Evolutionary conservation across 2,329 filamentous ascomycete species (phyloP).

Genomic region (Colletotrichum lentis): DNA sequence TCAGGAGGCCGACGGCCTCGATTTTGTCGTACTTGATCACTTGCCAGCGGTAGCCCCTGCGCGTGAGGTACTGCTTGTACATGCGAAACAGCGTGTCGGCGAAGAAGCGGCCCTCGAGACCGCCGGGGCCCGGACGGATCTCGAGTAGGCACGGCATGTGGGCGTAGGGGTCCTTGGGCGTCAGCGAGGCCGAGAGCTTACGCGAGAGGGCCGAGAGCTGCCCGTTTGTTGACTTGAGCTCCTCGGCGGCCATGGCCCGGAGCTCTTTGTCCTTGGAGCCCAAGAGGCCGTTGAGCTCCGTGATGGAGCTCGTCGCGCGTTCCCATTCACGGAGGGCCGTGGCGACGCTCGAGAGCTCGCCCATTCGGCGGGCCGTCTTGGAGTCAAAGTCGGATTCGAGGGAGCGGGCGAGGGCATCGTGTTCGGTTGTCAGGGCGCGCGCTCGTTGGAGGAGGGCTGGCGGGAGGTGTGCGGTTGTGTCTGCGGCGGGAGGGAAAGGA

Average conservation of each 20-base stretch:
- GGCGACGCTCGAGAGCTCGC: slow-evolving; percentile 67
- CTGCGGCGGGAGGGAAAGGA: slow-evolving; percentile 38
- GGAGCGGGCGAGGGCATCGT: slow-evolving; percentile 60
- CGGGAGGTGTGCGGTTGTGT: slow-evolving; percentile 52
- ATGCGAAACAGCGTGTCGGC: slow-evolving; percentile 87
- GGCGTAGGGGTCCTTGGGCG: slow-evolving; percentile 89
- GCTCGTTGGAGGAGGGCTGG: slow-evolving; percentile 68
- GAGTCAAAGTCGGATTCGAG: slow-evolving; percentile 65
- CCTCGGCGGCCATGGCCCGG: slow-evolving; percentile 79
- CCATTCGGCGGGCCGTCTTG: slow-evolving; percentile 65
- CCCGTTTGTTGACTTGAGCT: slow-evolving; percentile 72
- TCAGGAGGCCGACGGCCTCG: slow-evolving; percentile 67
- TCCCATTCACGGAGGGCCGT: slow-evolving; percentile 68
- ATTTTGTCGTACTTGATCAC: slow-evolving; percentile 82
- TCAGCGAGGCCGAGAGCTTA: slow-evolving; percentile 77
- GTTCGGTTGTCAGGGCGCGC: slow-evolving; percentile 64
- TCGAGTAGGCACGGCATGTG: slow-evolving; percentile 90
- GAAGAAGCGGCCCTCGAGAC: slow-evolving; percentile 90
- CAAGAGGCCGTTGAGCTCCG: slow-evolving; percentile 62
- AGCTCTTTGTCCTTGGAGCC: slow-evolving; percentile 72
- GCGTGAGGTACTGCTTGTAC: slow-evolving; percentile 82
- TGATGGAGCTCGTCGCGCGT: slow-evolving; percentile 59
- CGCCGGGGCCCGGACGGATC: slow-evolving; percentile 89
- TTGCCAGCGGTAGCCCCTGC: slow-evolving; percentile 70
- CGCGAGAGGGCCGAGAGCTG: slow-evolving; percentile 70